Percentiles rank a stretch among this genome's conserved stretches.
Conservation (phyloP, 1,284 basidiomycete genomes). For the Gomphus bonarii region DNA sequence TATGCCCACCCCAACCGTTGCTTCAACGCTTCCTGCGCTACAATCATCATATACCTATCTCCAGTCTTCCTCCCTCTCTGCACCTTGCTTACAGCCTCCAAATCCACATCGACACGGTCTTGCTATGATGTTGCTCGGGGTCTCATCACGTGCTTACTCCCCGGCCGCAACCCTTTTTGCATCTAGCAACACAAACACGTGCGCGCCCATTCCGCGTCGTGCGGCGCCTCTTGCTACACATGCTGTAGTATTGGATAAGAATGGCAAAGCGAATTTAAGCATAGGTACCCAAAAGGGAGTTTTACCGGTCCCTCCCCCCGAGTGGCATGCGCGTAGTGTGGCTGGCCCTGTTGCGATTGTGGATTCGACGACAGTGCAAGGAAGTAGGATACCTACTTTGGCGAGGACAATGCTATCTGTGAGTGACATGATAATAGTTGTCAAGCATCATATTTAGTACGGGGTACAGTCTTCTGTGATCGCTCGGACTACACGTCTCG, state of each 20-base stretch:
- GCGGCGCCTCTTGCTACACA: constrained; percentile 44
- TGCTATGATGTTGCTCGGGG: constrained; percentile 50
- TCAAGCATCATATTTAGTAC: constrained; percentile 5
- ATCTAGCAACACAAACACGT: constrained; percentile 18
- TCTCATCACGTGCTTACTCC: constrained; percentile 53
- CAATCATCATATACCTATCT: constrained; percentile 10
- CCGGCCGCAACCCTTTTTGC: constrained; percentile 53
- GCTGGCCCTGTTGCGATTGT: constrained; percentile 18
- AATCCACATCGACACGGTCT: constrained; percentile 58
- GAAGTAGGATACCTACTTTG: constrained; percentile 45
- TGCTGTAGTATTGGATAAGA: constrained; percentile 32
- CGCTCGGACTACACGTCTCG: constrained; percentile 48
- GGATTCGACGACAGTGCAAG: constrained; percentile 16
- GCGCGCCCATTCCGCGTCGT: constrained; percentile 45
- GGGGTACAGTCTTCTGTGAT: constrained; percentile 38
- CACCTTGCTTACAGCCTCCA: constrained; percentile 30
- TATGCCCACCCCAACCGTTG: constrained; percentile 21
- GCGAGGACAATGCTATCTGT: constrained; percentile 54
- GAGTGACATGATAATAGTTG: constrained; percentile 20
- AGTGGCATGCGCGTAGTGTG: constrained; percentile 9
- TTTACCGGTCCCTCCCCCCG: constrained; percentile 15
- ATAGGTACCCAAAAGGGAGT: constrained; percentile 18
- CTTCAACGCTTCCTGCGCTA: neutral
- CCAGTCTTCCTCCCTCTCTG: constrained; percentile 7
- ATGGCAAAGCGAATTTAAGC: constrained; percentile 16